Conservation (phyloP, 2,329 filamentous ascomycete species). For the Trichoderma polysporum region DNA sequence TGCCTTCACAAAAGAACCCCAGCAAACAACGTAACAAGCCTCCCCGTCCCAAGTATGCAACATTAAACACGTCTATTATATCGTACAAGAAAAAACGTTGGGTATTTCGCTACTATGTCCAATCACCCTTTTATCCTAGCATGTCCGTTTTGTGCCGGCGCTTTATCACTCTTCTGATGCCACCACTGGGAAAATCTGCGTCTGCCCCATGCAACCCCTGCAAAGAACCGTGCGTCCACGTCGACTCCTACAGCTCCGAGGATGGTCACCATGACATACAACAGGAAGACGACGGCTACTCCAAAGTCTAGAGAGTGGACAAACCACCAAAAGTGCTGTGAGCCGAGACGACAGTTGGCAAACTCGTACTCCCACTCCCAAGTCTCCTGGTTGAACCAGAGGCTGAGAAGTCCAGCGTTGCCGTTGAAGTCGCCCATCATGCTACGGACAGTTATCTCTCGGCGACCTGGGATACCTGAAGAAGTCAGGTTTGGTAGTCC, state of each 20-base stretch:
- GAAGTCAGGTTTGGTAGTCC: conserved; percentile 35
- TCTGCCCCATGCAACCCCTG: conserved; percentile 24
- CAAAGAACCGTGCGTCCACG: conserved; percentile 32
- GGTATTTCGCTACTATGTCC: conserved; percentile 23
- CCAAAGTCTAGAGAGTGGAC: conserved; percentile 72
- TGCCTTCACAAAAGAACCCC: neutral
- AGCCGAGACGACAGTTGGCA: conserved; percentile 72
- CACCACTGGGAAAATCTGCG: neutral
- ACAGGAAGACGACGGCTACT: conserved; percentile 35
- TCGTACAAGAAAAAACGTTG: conserved; percentile 15
- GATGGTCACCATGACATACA: conserved; percentile 29
- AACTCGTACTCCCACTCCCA: conserved; percentile 85
- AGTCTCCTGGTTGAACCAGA: conserved; percentile 76
- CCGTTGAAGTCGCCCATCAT: conserved; percentile 99
- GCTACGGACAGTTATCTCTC: conserved; percentile 90
- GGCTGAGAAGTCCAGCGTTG: conserved; percentile 81
- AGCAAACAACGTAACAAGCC: neutral
- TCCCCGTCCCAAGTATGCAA: neutral
- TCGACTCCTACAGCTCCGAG: conserved; percentile 37
- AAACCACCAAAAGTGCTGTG: conserved; percentile 92
- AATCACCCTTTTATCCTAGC: conserved; percentile 26
- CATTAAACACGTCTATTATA: conserved; percentile 6
- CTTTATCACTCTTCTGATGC: neutral
- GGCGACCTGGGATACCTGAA: conserved; percentile 59
- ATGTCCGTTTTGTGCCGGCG: conserved; percentile 23